Percentiles rank a stretch among this genome's conserved stretches.
phyloP scores from a whole-genome alignment of 352 stramenopile species.

The Pythium dissimile region DNA sequence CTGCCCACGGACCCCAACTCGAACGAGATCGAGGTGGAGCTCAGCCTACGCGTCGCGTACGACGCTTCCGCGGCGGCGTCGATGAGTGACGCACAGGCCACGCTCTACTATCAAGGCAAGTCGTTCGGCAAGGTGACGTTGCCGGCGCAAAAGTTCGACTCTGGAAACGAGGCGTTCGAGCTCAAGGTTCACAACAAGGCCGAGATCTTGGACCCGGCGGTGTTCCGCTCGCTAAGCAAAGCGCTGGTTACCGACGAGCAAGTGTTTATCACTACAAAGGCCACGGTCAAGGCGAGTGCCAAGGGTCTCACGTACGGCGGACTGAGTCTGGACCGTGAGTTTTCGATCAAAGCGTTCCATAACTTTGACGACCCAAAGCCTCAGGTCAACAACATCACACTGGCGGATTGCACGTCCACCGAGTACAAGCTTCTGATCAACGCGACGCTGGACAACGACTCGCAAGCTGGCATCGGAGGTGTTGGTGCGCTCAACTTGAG shows the following conservation, averaged over 20 bases:
- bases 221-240: slow-evolving; percentile 43
- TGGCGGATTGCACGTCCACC: slow-evolving; percentile 35
- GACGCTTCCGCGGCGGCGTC: slow-evolving; percentile 34
- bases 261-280: slow-evolving; percentile 35
- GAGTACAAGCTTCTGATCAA: slow-evolving; percentile 60
- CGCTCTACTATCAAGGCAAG: slow-evolving; percentile 37
- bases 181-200: slow-evolving; percentile 35
- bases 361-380: slow-evolving; percentile 47
- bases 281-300: slow-evolving; percentile 40
- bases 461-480: slow-evolving; percentile 43
- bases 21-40: slow-evolving; percentile 37
- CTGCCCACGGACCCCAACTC: slow-evolving; percentile 27
- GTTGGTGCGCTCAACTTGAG: slow-evolving; percentile 66
- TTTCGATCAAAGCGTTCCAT: slow-evolving; percentile 46
- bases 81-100: slow-evolving; percentile 51
- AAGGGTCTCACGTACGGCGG: slow-evolving; percentile 49
- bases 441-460: slow-evolving; percentile 45
- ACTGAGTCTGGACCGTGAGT: slow-evolving; percentile 39
- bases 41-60: slow-evolving; percentile 54
- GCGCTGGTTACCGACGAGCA: slow-evolving; percentile 31
- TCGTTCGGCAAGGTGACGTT: slow-evolving; percentile 47
- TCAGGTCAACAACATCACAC: slow-evolving; percentile 53
- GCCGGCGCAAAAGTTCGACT: slow-evolving; percentile 48
- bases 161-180: slow-evolving; percentile 48
- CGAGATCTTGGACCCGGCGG: slow-evolving; percentile 32